Evolutionary conservation across 83 land plant genomes (phyloP), one percentile per base, ranked within the genome.

Genomic region (Isoetes engelmannii): DNA sequence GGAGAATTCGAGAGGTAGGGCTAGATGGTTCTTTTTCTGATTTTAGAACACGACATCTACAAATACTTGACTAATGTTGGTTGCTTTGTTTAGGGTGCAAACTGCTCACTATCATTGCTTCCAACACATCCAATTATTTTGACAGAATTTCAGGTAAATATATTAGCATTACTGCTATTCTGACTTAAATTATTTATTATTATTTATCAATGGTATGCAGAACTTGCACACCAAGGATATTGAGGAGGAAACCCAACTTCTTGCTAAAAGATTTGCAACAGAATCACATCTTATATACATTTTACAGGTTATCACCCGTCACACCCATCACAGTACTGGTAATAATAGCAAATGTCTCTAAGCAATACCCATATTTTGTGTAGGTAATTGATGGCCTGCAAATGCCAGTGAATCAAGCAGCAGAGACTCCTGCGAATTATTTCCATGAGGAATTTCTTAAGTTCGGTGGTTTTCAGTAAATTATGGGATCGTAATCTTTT

Each of bases 381-480:
- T 70, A 55, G 79, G 41, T 64, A 44, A 47, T 64, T 18, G 67
- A 76, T 56, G 79, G 79, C 9, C 46, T 76, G 55, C 47, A 63
- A 17, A 76, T 71, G 75, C 79, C 75, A 28, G 79, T 76, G 5
- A 57, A 64, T 59, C 79, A 41, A 17, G 47, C 75, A 6, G 69
- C 57, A 1, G 62, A 62, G 45, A 37, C 45, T 12, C 71, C 57
- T 12, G 71, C 62, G 37, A 60, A 37, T n/a, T 50, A 53, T 49
- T 76, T 76, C 43, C 66, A 75, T 9, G 64, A 20, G 21, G 63
- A 57, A 20, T 76, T 76, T 71, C 37, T 76, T 18, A 53, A 64
- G 10, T 76, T 54, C 55, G 79, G 79, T 18, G 79, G 77, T 12
- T 45, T 76, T 19, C 75, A 55, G 79, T 76, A 71, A 65, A 69